Evolutionary conservation across 345 rosid genomes (phyloP).

Genomic region (Bretschneidera sinensis): DNA sequence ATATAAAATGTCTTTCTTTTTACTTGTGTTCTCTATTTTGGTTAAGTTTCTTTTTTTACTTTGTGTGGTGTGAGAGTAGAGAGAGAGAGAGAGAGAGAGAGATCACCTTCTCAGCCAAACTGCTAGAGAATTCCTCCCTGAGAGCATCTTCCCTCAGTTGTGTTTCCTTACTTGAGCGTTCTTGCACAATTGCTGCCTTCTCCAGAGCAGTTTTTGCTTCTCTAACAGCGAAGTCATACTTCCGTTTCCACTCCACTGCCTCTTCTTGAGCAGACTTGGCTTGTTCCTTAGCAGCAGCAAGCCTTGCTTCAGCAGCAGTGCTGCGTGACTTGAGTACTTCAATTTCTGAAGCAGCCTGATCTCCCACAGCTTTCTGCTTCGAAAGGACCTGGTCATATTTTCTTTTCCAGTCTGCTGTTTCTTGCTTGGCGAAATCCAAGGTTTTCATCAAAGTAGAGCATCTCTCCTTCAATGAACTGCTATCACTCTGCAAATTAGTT

Average conservation of each 20-base stretch:
- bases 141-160: conserved; percentile 86
- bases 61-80: neutral
- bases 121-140: conserved; percentile 63
- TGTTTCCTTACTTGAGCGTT: conserved; percentile 67
- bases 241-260: conserved; percentile 91
- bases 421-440: conserved; percentile 71
- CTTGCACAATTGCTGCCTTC: conserved; percentile 88
- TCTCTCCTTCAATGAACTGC: conserved; percentile 74
- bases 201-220: conserved; percentile 87
- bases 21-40: too few species aligned
- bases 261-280: conserved; percentile 85
- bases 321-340: conserved; percentile 71
- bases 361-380: conserved; percentile 75
- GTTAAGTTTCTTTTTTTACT: too few species aligned
- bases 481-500: conserved; percentile 68
- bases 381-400: conserved; percentile 61
- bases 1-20: too few species aligned
- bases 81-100: conserved; percentile 11
- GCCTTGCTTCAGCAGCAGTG: conserved; percentile 91
- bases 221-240: conserved; percentile 78
- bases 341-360: conserved; percentile 68
- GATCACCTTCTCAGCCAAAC: conserved; percentile 64
- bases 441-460: conserved; percentile 67
- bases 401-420: conserved; percentile 66
- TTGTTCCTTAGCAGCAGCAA: conserved; percentile 94